Conservation (phyloP, 2,329 filamentous ascomycete genomes). For the Fusarium nanum region DNA sequence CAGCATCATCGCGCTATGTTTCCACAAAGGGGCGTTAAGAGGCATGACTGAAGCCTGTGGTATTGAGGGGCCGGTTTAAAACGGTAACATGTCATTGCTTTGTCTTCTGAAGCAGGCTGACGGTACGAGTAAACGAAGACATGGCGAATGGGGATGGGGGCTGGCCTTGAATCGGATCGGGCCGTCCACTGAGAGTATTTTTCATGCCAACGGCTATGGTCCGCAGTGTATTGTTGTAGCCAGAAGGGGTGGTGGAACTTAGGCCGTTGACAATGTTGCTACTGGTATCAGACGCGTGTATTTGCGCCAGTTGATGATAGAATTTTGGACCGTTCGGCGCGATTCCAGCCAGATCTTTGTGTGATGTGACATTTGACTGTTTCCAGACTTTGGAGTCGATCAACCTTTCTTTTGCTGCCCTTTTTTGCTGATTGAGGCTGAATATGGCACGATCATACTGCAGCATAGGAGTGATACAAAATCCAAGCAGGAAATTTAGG, state of each 20-base stretch:
- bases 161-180: constrained; percentile 45
- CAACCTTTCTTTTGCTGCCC: constrained; percentile 24
- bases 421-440: constrained; percentile 24
- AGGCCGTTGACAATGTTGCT: constrained; percentile 35
- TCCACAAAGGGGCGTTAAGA: constrained; percentile 12
- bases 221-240: constrained; percentile 37
- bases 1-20: constrained; percentile 21
- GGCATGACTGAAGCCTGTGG: constrained; percentile 17
- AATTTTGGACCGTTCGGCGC: constrained; percentile 34
- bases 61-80: constrained; percentile 4
- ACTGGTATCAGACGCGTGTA: constrained; percentile 32
- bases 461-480: constrained; percentile 35
- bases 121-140: constrained; percentile 38
- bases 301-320: constrained; percentile 27
- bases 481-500: constrained; percentile 15
- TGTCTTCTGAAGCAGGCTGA: constrained; percentile 18
- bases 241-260: constrained; percentile 42
- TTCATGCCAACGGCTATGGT: constrained; percentile 30
- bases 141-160: constrained; percentile 36
- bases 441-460: constrained; percentile 27
- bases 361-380: constrained; percentile 61
- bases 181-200: constrained; percentile 43
- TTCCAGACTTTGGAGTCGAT: constrained; percentile 51
- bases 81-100: constrained; percentile 29
- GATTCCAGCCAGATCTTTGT: constrained; percentile 59